Percentiles rank a stretch among this genome's conserved stretches.
phyloP scores from a whole-genome alignment of 2,329 filamentous ascomycete genomes.

The Calonectria hongkongensis region DNA sequence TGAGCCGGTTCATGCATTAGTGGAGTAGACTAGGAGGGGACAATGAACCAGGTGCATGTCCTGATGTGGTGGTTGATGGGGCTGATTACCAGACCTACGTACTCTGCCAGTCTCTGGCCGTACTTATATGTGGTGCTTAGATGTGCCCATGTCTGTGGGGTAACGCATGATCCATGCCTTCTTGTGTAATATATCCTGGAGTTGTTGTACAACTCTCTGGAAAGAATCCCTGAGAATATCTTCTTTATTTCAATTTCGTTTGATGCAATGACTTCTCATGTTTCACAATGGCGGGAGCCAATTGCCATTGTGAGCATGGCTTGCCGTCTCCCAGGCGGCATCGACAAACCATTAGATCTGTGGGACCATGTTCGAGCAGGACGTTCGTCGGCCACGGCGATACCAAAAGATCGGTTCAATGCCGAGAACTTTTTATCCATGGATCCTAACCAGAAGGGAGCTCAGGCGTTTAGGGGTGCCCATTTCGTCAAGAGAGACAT shows the following conservation, averaged over 20 bases:
- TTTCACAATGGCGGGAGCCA: constrained; percentile 51
- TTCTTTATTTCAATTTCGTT: constrained; percentile 27
- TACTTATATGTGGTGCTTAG: background rate
- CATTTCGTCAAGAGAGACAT: constrained; percentile 52
- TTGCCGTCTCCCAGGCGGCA: constrained; percentile 51
- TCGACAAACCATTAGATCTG: constrained; percentile 50
- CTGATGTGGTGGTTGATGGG: constrained; percentile 3
- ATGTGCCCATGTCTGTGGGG: constrained; percentile 16
- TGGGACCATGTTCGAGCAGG: constrained; percentile 52
- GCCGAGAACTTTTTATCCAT: constrained; percentile 51
- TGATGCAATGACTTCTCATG: constrained; percentile 45
- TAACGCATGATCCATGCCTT: background rate
- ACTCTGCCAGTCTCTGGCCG: background rate
- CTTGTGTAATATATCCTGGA: constrained; percentile 2
- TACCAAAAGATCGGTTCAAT: constrained; percentile 52
- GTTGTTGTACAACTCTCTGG: constrained; percentile 8
- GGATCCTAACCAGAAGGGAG: constrained; percentile 51
- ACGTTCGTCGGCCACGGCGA: constrained; percentile 47
- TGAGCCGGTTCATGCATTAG: constrained; percentile 14
- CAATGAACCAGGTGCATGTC: background rate
- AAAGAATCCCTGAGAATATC: background rate
- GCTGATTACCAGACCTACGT: constrained; percentile 4
- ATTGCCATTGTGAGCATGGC: constrained; percentile 53
- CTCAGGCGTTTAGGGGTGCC: constrained; percentile 49
- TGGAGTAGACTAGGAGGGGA: background rate